These are phyloP conservation scores for Danielia reshetovae DNA, from an alignment of 805 yeast genomes.

Conservation along the genomic window DNA sequence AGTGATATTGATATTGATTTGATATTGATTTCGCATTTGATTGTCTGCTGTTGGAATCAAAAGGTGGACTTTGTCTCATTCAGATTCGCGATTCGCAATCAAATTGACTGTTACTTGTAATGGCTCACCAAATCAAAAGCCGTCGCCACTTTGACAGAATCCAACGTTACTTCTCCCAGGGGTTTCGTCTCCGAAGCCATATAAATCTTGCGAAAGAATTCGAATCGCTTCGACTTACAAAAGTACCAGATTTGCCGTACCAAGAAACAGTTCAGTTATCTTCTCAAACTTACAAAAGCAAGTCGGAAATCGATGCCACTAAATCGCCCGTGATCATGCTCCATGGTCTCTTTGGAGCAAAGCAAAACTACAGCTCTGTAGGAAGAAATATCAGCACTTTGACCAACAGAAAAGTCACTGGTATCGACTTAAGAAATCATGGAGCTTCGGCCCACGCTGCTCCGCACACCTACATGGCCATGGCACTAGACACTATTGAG, in stretches of 20 bases:
- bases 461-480: conserved; percentile 42
- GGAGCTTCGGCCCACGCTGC: conserved; percentile 44
- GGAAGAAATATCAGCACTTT: conserved; percentile 30
- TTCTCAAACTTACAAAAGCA: conserved; percentile 4
- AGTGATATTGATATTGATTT: no score
- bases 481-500: conserved; percentile 41
- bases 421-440: conserved; percentile 54
- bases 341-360: conserved; percentile 55
- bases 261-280: neutral
- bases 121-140: no score
- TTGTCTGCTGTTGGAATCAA: no score
- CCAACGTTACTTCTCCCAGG: no score
- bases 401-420: conserved; percentile 33
- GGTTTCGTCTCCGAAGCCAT: no score
- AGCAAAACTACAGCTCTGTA: conserved; percentile 38
- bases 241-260: conserved; percentile 2
- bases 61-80: no score
- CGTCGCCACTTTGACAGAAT: no score
- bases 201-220: neutral
- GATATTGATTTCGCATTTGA: no score
- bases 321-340: conserved; percentile 40
- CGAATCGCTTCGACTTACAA: neutral
- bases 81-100: no score
- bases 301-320: conserved; percentile 3
- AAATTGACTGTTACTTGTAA: no score